A percentile compares a stretch with the other conserved stretches of the same genome.
Conservation (phyloP, 2,329 filamentous ascomycete species). For the Arthrinium phaeospermum region DNA sequence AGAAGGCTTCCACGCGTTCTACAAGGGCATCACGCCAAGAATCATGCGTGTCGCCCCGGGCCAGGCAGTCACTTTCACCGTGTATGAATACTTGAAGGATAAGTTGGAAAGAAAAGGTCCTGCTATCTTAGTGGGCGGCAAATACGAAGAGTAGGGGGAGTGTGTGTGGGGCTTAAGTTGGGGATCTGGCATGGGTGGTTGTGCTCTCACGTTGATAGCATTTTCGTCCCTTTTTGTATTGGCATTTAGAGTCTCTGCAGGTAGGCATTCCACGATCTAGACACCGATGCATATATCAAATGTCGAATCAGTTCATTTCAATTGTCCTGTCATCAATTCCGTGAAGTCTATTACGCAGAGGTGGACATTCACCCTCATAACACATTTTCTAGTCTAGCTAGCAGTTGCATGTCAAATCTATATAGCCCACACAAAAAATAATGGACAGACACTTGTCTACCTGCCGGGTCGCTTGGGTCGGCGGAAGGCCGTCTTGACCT, state of each 20-base stretch:
- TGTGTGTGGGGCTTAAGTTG: background rate
- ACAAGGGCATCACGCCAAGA: conserved; percentile 97
- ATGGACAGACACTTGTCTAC: conserved; percentile 34
- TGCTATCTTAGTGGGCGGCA: conserved; percentile 62
- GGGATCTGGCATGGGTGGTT: background rate
- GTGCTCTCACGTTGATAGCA: background rate
- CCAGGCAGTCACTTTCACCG: conserved; percentile 79
- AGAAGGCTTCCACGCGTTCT: conserved; percentile 93
- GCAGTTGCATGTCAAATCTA: background rate
- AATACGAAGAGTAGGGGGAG: conserved; percentile 68
- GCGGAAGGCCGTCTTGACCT: conserved; percentile 72
- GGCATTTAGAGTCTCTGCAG: conserved; percentile 16
- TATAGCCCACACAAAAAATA: background rate
- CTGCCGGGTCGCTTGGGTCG: conserved; percentile 81
- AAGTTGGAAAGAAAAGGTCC: conserved; percentile 71
- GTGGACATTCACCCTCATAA: background rate
- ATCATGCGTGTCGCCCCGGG: conserved; percentile 98
- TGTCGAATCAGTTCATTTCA: background rate
- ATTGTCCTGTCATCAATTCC: background rate
- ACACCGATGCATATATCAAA: conserved; percentile 1
- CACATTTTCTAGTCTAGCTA: background rate
- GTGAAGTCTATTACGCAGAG: background rate
- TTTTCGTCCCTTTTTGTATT: conserved; percentile 25
- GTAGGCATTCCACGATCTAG: conserved; percentile 12
- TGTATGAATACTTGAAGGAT: conserved; percentile 79